Evolutionary conservation across 352 stramenopile species (phyloP), one percentile per base, ranked within the genome.

Genomic region (Phytophthora foliorum): DNA sequence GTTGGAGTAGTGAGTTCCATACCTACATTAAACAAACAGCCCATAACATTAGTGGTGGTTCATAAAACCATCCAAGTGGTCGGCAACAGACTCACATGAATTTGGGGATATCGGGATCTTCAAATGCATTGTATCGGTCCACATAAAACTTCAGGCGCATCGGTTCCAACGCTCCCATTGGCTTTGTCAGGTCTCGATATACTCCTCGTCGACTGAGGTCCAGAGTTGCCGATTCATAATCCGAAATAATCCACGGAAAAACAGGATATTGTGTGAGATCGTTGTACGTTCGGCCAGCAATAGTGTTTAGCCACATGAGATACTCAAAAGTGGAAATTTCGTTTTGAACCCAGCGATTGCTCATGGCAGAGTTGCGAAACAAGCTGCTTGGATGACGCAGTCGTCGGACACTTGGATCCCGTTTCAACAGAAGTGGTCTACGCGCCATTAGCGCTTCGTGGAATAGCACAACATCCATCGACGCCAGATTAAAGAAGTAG

Each of bases 301-400:
- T 88, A 17, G 88, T 97, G 73, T 98, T 98, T 24, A 98, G 74
- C 85, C 90, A 95, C 81, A 96, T 95, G 7, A 98, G 75, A 69
- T 98, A 98, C 63, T 97, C 90, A 73, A 99, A 99, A 56, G 98
- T 99, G 14, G 92, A 98, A 41, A 99, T 94, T 58, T 96, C 89
- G 59, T 95, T 84, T 31, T 92, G 82, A 22, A 92, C 74, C 89
- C 89, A 96, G 14, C 77, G 75, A 24, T 68, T 68, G 16, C 74
- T 94, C 80, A 92, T 90, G 17, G 66, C 72, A 14, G 87, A 92
- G 57, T 88, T 93, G 14, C 86, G 81, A 58, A 96, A 95, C 32
- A 93, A 90, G 51, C 78, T 94, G 57, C 84, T 91, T 46, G 89
- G 88, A 52, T 93, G 81, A 3, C 89, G 86, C 21, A 95, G 75